Evolutionary conservation across 2,329 filamentous ascomycete species (phyloP).

Genomic region (Davidsoniella virescens): DNA sequence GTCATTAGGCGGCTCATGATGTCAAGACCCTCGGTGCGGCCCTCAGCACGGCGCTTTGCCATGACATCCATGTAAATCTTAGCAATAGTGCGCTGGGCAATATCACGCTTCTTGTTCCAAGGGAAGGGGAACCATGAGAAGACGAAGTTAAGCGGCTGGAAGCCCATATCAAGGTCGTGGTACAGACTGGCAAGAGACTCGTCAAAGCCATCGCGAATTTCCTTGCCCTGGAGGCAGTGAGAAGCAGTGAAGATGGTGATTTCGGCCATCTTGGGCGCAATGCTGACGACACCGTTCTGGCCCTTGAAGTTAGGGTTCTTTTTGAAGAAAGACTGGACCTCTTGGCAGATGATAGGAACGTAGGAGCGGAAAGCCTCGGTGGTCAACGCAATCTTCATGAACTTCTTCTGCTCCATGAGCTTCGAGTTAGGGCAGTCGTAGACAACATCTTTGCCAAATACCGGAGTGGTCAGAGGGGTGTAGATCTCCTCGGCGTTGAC

Average conservation of each 20-base stretch:
- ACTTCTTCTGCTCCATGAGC: conserved; percentile 95
- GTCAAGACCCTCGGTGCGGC: conserved; percentile 42
- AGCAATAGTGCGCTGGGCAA: conserved; percentile 64
- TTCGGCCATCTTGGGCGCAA: conserved; percentile 63
- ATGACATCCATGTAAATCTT: conserved; percentile 74
- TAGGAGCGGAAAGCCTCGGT: conserved; percentile 59
- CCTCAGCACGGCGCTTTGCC: conserved; percentile 44
- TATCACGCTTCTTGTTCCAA: conserved; percentile 70
- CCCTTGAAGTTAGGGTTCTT: conserved; percentile 50
- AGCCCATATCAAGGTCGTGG: conserved; percentile 81
- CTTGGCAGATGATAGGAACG: conserved; percentile 60
- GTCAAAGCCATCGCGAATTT: conserved; percentile 68
- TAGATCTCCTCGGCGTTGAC: conserved; percentile 87
- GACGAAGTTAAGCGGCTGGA: conserved; percentile 79
- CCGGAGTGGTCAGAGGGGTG: conserved; percentile 53
- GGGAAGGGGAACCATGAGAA: conserved; percentile 76
- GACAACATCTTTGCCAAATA: conserved; percentile 73
- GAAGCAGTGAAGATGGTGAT: conserved; percentile 85
- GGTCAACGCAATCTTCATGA: conserved; percentile 68
- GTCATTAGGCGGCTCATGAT: conserved; percentile 89
- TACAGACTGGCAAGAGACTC: conserved; percentile 66
- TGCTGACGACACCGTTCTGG: conserved; percentile 50
- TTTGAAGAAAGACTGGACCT: conserved; percentile 60
- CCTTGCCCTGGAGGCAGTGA: conserved; percentile 68
- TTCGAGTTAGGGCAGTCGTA: conserved; percentile 86